Evolutionary conservation across 2,329 filamentous ascomycete genomes (phyloP), one percentile per base, ranked within the genome.

Genomic region (Thielaviopsis ethacetica): DNA sequence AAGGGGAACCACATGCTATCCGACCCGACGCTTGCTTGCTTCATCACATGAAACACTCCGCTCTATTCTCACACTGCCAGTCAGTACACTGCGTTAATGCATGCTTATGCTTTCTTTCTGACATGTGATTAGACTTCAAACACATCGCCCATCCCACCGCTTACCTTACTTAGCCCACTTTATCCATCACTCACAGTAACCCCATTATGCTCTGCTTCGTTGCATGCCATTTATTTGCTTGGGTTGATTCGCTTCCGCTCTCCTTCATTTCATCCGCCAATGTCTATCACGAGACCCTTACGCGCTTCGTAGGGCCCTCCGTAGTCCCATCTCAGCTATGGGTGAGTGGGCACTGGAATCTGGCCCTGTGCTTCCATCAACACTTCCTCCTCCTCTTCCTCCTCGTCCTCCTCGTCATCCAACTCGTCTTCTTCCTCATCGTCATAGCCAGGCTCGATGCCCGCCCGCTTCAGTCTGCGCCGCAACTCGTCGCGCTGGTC

Each of bases 401-500:
- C 77, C 0, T 79, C 78, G 1, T 84, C 81, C 1, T 82, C 80
- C 5, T 88, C 85, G 27, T 85, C 83, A 1, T 80, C 76, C 53
- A 79, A 77, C 4, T 79, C 76, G 50, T 75, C 76, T 53, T 77
- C 80, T 7, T 80, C 76, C 59, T 83, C 82, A 21, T 88, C 84
- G 66, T 86, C 82, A 67, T 95, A 95, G 0, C 86, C 86, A 61
- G 83, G 85, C 62, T 95, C 87, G 15, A 96, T 78, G 62, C 84
- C 82, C 65, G 85, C 77, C 68, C 79, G 80, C 58, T 79, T 73
- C 63, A 98, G 75, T 50, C 91, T 78, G 58, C 82, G 78, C 66
- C 89, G 84, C 85, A 95, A 89, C 53, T 90, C 83, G 59, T 91
- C 85, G 62, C 90, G 79, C 68, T 87, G 82, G 52, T 77, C 78